Base-by-base conservation (phyloP, 2,329 filamentous ascomycete species). In the Sporothrix humicola region DNA sequence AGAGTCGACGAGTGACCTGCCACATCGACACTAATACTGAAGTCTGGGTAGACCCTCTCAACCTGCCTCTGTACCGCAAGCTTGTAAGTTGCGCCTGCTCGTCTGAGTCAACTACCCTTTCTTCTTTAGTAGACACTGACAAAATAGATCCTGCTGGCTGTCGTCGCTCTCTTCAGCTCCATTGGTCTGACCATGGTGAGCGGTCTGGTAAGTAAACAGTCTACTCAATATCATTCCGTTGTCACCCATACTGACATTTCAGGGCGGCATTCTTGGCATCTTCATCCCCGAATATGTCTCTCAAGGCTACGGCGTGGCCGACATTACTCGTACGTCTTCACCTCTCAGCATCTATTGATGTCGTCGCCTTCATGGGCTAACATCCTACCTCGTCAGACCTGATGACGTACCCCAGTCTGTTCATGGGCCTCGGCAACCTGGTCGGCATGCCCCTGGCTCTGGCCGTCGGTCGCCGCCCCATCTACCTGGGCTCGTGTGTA, bases 301-400 rank as follows among this genome's bases (percentile, higher is more conserved):
- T 7, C 58, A 61, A 61, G 58, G 58, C 58, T 61, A 61, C 58
- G 58, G 58, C 58, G 58, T 61, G 13, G 58, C 58, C 15, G 58
- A 61, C 26, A 61, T 61, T n/a, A 61, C 58, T 3, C 58, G 58
- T 61, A 15, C 10, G 56, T 58, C 6, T 13, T 12, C 7, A 23
- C 54, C 20, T 58, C 46, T 48, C 1, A 48, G 3, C 46, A 7
- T 37, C 31, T 3, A 26, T 26, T 37, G 31, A 37, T 37, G 7
- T 5, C 31, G 31, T 37, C 31, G 5, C 31, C 2, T 2, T 37
- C 15, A 48, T 15, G 46, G 8, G 3, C 50, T 17, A n/a, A 15
- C 15, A 9, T 0, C 42, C 58, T n/a, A 61, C 37, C 9, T 3
- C 26, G 0, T 13, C 7, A 61, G 58, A 61, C 26, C 15, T 61